Base-by-base conservation (phyloP, 2,329 filamentous ascomycete genomes). In the Stagonosporopsis cucurbitacearum region DNA sequence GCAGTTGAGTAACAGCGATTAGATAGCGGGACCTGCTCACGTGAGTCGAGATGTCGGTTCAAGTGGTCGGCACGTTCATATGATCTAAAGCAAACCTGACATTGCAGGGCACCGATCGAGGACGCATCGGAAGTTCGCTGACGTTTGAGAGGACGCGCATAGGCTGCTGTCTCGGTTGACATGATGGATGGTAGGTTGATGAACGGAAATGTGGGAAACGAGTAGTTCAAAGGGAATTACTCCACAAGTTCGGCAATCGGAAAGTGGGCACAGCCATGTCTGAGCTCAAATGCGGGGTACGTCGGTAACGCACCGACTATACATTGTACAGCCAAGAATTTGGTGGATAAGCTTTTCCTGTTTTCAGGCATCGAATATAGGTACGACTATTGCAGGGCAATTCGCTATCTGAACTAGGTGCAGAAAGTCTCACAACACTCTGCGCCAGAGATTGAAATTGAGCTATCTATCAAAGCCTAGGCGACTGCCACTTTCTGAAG, bases 21-120 rank as follows among this genome's bases (percentile, higher is more conserved):
- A 19, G 13, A 40, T 2, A 25, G 12, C n/a, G n/a, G n/a, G n/a
- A n/a, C n/a, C n/a, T 50, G 36, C 48, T 55, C 25, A 64, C 62
- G 70, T 32, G 69, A 70, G 36, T 72, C 68, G 8, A 73, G 50
- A 52, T 73, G 70, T 47, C 69, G 62, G 57, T 67, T 66, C 46
- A 72, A 44, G 54, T 73, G 68, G 58, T 72, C 67, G 37, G 58
- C 45, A 20, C 70, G 63, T 20, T 73, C 67, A 43, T 73, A 73
- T 8, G 64, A 55, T 20, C 64, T 63, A 32, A 60, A 46, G 41
- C 69, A 73, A 7, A 72, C 58, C 39, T 71, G 68, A 43, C 70
- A 73, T 32, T 65, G 59, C 20, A 54, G 50, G 37, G 46, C 40
- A 36, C 30, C 35, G 33, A 17, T 37, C 8, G 43, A 36, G 17